Base-by-base conservation (phyloP, 139 green algal species). In the Closterium sp. region DNA sequence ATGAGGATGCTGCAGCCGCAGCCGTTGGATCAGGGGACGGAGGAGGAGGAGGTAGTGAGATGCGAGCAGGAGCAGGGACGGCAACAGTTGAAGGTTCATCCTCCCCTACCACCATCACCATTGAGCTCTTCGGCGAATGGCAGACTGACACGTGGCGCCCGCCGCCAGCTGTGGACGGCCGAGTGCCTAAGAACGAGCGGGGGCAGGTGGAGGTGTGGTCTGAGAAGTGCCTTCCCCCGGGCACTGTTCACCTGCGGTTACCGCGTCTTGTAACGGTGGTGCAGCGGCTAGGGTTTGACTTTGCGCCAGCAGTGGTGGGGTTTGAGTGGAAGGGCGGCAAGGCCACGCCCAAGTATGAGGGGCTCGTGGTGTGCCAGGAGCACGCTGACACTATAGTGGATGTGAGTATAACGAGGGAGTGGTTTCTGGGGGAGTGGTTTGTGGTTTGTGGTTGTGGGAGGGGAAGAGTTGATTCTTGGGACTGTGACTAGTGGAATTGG, bases 271-370 rank as follows among this genome's bases (percentile, higher is more conserved):
- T 87, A 28, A 36, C 55, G 3, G 30, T 95, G 25, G 55, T 86
- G 34, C 28, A 34, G 28, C 89, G 33, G 69, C 92, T 94, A 10
- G 92, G 92, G 31, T 34, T 94, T 76, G 92, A 94, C 86, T 95
- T 93, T 89, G 92, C 92, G 33, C 91, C 92, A 9, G 92, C 92
- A 0, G 95, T 94, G 92, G 92, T 94, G 33, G 86, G 90, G 30
- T 94, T 94, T 35, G 92, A 94, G 92, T n/a, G 91, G 34, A 84
- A 64, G 30, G 90, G 92, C 1, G 92, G 92, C 19, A 89, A 66
- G n/a, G 93, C 85, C 28, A 90, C 91, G 33, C 92, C 92, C 16
- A 91, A 85, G 25, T 94, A 92, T 33, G 92, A 94, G 16, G 92
- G 92, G 31, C 33, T 95, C 25, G 86, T 94, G 32, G 76, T 94